These are phyloP conservation scores for Kernera saxatilis DNA, from an alignment of 345 rosid species.

Conservation along the genomic window DNA sequence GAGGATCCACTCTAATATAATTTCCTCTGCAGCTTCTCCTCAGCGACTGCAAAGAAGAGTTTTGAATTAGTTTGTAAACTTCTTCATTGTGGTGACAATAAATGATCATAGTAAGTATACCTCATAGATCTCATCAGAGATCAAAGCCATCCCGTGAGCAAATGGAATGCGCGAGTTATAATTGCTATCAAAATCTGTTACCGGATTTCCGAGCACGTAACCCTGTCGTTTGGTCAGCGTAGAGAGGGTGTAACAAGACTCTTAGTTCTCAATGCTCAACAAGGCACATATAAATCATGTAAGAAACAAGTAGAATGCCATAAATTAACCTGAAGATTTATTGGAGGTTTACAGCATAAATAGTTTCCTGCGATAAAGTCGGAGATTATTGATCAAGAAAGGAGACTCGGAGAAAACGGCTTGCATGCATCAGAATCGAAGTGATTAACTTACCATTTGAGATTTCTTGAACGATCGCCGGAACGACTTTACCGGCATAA, in stretches of 20 bases:
- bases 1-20: too few species aligned
- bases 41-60: background rate
- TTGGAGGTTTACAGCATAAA: slow-evolving; percentile 22
- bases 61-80: too few species aligned
- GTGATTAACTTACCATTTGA: background rate
- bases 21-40: background rate
- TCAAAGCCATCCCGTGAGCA: slow-evolving; percentile 62
- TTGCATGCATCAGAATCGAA: background rate
- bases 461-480: slow-evolving; percentile 1
- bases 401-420: background rate
- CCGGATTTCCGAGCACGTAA: slow-evolving; percentile 50
- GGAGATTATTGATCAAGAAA: background rate
- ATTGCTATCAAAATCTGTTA: slow-evolving; percentile 27
- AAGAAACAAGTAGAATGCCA: background rate
- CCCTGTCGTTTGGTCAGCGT: slow-evolving; percentile 39
- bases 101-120: too few species aligned
- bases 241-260: background rate
- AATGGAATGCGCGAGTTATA: slow-evolving; percentile 42
- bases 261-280: background rate
- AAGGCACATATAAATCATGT: background rate
- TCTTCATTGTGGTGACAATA: too few species aligned
- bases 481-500: background rate
- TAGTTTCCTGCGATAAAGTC: background rate
- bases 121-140: slow-evolving; percentile 43
- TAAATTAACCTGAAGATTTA: slow-evolving; percentile 61